A percentile compares a stretch with the other conserved stretches of the same genome.
Conservation (phyloP, 139 green algal species). For the Closterium sp. region DNA sequence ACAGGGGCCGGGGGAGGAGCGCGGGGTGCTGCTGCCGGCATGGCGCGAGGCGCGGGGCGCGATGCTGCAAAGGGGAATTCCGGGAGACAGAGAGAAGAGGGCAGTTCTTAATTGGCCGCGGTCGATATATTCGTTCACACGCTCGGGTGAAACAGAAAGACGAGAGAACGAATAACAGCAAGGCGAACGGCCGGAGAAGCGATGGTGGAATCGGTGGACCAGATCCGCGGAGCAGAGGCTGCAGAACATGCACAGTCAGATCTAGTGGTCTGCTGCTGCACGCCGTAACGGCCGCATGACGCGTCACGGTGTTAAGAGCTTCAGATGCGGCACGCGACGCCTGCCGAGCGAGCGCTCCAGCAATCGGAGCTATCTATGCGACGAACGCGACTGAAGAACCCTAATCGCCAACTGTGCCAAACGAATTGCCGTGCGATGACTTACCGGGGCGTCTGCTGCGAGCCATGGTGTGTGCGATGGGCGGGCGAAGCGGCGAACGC, state of each 20-base stretch:
- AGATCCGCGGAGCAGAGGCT: neutral
- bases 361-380: neutral
- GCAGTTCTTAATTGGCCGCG: neutral
- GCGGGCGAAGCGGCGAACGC: neutral
- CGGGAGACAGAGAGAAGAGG: neutral
- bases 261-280: neutral
- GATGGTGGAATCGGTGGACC: neutral
- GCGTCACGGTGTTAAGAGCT: neutral
- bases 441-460: neutral
- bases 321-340: neutral
- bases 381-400: neutral
- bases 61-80: neutral
- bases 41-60: neutral
- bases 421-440: neutral
- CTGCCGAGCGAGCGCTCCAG: neutral
- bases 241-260: neutral
- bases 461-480: neutral
- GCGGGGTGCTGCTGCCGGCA: neutral
- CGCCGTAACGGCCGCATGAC: neutral
- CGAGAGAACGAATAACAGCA: neutral
- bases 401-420: neutral
- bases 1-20: neutral
- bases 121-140: neutral
- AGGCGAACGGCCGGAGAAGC: neutral
- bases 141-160: neutral